Percentiles rank a stretch among this genome's conserved stretches.
Evolutionary conservation across 73 alveolate species (phyloP).

Genomic region (Stentor roeselii): DNA sequence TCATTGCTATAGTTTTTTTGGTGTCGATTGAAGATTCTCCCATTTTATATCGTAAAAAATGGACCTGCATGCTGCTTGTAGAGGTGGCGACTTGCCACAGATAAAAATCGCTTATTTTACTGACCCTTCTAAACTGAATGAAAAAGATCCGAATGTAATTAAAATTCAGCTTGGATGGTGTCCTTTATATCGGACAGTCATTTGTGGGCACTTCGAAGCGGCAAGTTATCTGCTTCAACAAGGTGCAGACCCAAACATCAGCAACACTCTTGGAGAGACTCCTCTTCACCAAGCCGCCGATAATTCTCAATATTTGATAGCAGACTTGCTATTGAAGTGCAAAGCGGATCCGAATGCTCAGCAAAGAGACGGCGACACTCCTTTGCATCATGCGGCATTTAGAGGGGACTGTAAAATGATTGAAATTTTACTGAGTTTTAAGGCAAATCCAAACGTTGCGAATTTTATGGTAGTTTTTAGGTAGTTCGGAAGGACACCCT

Average conservation of each 20-base stretch:
- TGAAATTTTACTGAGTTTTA: slow-evolving; percentile 47
- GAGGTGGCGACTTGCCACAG: too few relatives aligned
- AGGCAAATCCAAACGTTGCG: slow-evolving; percentile 67
- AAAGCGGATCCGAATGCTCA: slow-evolving; percentile 56
- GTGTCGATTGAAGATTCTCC: slow-evolving; percentile 16
- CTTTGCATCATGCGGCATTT: slow-evolving; percentile 56
- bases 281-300: slow-evolving; percentile 66
- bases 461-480: too few relatives aligned
- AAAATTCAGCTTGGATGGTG: too few relatives aligned
- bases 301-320: slow-evolving; percentile 54
- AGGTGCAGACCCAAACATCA: slow-evolving; percentile 58
- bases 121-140: too few relatives aligned
- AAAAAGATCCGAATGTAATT: too few relatives aligned
- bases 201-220: too few relatives aligned
- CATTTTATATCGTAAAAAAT: too few relatives aligned
- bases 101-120: too few relatives aligned
- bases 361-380: slow-evolving; percentile 62
- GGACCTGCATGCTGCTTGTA: too few relatives aligned
- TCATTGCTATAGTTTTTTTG: background rate
- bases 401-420: slow-evolving; percentile 53
- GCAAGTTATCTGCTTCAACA: too few relatives aligned
- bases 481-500: too few relatives aligned
- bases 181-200: too few relatives aligned
- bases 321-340: slow-evolving; percentile 51
- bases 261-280: slow-evolving; percentile 52